Conservation (phyloP, 106 monocot genomes). For the Iris macrosiphon region DNA sequence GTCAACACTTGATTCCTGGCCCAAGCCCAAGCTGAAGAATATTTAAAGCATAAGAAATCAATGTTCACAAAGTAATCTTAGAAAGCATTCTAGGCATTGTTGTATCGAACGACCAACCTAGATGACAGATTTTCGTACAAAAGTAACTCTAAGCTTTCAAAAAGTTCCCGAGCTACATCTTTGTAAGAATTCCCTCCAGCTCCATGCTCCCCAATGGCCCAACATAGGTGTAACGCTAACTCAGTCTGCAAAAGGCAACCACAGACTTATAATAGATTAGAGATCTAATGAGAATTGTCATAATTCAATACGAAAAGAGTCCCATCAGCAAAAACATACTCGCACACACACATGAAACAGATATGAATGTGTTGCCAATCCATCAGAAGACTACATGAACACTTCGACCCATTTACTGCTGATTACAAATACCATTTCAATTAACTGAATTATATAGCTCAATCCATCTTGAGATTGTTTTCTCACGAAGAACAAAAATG, state of each 20-base stretch:
- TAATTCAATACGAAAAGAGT: no score
- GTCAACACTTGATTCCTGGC: slow-evolving; percentile 40
- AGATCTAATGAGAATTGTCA: no score
- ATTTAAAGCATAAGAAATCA: not conserved
- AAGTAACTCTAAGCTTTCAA: slow-evolving; percentile 91
- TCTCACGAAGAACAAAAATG: no score
- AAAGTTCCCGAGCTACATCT: slow-evolving; percentile 80
- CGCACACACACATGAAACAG: no score
- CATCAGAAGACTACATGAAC: no score
- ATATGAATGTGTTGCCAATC: no score
- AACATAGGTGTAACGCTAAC: slow-evolving; percentile 81
- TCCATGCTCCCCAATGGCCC: slow-evolving; percentile 97
- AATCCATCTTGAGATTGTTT: no score
- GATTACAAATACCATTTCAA: no score
- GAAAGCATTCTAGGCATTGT: not conserved
- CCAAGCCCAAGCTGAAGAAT: slow-evolving; percentile 53
- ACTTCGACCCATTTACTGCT: no score
- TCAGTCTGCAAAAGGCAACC: slow-evolving; percentile 51
- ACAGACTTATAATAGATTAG: not conserved
- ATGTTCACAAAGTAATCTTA: not conserved
- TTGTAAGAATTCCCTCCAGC: slow-evolving; percentile 69
- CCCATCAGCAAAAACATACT: no score
- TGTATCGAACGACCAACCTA: slow-evolving; percentile 37
- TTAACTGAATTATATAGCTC: no score
- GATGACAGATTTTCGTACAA: slow-evolving; percentile 87